Base-by-base conservation (phyloP, 805 yeast genomes). In the Pichia deserticola region DNA sequence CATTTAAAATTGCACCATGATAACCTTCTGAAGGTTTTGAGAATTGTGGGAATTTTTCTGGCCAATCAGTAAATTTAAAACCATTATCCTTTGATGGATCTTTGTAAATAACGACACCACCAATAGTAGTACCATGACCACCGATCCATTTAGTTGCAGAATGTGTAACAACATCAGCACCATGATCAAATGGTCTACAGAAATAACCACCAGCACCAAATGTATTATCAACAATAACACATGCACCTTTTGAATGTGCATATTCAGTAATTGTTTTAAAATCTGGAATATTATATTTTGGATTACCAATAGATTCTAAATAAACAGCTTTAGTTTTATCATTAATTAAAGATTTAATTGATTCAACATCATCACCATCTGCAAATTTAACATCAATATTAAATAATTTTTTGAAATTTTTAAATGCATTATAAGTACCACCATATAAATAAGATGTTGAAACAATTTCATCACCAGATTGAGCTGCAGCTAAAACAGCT, bases 91-190 rank as follows among this genome's bases (percentile, higher is more conserved):
- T 97, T 20, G 57, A 52, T 20, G 61, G 58, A 44, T 63, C 61
- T 42, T 63, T 65, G 56, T 48, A 64, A 44, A 92, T 76, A 57
- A 92, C 76, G 47, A 84, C 86, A 75, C 98, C 98, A 48, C 86
- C 97, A 67, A 90, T 83, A 41, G 97, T 88, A 50, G 86, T 89
- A 64, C 98, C 97, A 65, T 90, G 97, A 52, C 97, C 98, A 55
- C 96, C 96, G 57, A 90, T 90, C 97, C 97, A 92, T 69, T 90
- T 90, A 52, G 98, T 90, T 49, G 97, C 96, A 53, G 97, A 89
- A 68, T 90, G 96, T 25, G 86, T 86, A 35, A 92, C 85, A 57
- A 90, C 84, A 66, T 90, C 97, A 43, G 89, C 97, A 57, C 97
- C 97, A 61, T 79, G 85, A 54, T 86, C 86, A 57, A 90, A 70